Evolutionary conservation across 2,329 filamentous ascomycete species (phyloP), one percentile per base, ranked within the genome.

Genomic region (Knoxdaviesia capensis): DNA sequence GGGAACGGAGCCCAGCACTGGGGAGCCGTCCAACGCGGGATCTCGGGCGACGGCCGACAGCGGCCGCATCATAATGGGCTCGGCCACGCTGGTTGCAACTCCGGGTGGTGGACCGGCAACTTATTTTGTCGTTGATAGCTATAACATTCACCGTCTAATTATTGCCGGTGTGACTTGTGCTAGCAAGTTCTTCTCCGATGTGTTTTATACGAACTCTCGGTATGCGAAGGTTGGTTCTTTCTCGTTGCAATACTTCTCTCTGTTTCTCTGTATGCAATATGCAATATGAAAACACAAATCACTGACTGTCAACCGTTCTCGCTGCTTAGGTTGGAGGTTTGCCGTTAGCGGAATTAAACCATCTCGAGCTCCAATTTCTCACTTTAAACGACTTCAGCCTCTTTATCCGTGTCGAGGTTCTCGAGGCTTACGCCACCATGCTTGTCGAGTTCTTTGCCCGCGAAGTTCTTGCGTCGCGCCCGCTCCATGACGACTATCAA

Each of bases 181-280:
- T 5, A 96, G 88, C 72, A 98, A 98, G 60, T 98, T 96, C 68
- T 98, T 98, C 61, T 96, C 88, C 5, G 74, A 98, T 61, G 88
- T 96, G 36, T 98, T 98, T 53, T 98, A 96, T 57, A 98, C 90
- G 7, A 98, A 98, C 60, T 96, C 90, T 43, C 75, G 90, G 76
- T 98, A 98, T 58, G 90, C 90, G 46, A 98, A 96, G 81, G 90
- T 94, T 68, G 48, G 68, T 62, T 20, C 3, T 20, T 20, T 20
- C 20, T 20, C 20, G 20, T 20, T 20, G 20, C 2, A 20, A 38
- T 44, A 33, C 31, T 31, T 34, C 10, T 35, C 29, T 29, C 31
- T 5, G 1, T 11, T 10, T 6, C 37, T 6, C n/a, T 10, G 7
- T 31, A 7, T 30, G 38, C 6, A 3, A n/a, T 6, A 31, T 30